Base-by-base conservation (phyloP, 2,329 filamentous ascomycete species). In the Trichoderma asperellum region DNA sequence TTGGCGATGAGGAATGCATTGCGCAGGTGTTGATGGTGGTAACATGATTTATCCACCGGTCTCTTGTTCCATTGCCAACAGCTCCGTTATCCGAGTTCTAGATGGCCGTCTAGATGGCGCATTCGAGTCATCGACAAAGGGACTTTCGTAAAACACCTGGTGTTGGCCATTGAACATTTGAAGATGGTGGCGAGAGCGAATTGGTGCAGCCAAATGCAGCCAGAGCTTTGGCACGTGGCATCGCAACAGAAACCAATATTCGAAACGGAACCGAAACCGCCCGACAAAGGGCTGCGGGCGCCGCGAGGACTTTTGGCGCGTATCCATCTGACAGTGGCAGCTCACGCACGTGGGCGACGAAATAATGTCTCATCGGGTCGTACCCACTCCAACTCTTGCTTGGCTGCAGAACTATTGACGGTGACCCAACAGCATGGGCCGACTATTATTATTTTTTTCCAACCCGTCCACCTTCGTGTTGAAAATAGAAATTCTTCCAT, bases 281-380 rank as follows among this genome's bases (percentile, higher is more conserved):
- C 55, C 40, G 32, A 57, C 7, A 10, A 37, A 43, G 43, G 37
- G 24, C 37, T 32, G 37, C 62, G 63, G 53, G 53, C 37, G 53
- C 40, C n/a, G 18, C 21, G 12, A 24, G 53, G 52, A 2, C 62
- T 27, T 58, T 66, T 67, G 40, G 29, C 55, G 14, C 10, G 57
- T 43, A n/a, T 61, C 65, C 34, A 61, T 68, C 57, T 40, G 47
- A 55, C 34, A 43, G 18, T 16, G 24, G 35, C 29, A 47, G 66
- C 66, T 57, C 35, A 35, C 52, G 49, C 66, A 68, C 66, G 66
- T 68, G 66, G 65, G 65, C 18, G 56, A n/a, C 43, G 37, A 47
- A n/a, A 66, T 34, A 40, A 59, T 3, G 5, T 49, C 24, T 58
- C 21, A 27, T 56, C 29, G 32, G 24, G 12, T 49, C 16, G 8